A percentile compares a stretch with the other conserved stretches of the same genome.
Conservation (phyloP, 2,329 filamentous ascomycete genomes). For the Clonostachys sp. region DNA sequence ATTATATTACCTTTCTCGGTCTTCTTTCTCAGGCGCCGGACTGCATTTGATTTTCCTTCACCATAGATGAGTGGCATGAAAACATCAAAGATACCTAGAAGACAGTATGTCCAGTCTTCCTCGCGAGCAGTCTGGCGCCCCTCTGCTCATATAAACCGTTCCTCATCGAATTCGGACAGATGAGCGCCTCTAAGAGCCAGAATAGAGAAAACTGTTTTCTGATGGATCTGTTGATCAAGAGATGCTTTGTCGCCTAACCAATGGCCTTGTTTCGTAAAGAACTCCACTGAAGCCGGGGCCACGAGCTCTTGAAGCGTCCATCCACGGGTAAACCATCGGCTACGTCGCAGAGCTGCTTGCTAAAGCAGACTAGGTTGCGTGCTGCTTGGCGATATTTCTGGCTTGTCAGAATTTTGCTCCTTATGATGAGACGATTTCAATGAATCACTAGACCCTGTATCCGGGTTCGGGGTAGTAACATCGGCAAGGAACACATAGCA, state of each 20-base stretch:
- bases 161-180: slow-evolving; percentile 4
- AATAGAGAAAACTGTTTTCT: background rate
- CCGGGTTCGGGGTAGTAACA: slow-evolving; percentile 6
- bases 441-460: slow-evolving; percentile 6
- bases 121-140: slow-evolving; percentile 9
- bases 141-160: slow-evolving; percentile 17
- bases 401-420: slow-evolving; percentile 1
- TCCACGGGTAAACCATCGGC: no score
- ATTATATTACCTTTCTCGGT: background rate
- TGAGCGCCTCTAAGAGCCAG: background rate
- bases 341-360: background rate
- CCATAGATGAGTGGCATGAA: slow-evolving; percentile 20
- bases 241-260: background rate
- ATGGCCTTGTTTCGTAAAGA: background rate
- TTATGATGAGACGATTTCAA: slow-evolving; percentile 1
- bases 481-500: slow-evolving; percentile 9
- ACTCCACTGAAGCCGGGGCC: no score
- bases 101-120: slow-evolving; percentile 17
- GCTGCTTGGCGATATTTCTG: background rate
- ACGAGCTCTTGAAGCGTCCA: no score
- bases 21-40: background rate
- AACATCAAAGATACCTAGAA: slow-evolving; percentile 18
- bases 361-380: background rate
- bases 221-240: background rate
- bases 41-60: slow-evolving; percentile 8